Base-by-base conservation (phyloP, 129 eudicot species). In the Pittosporum tobira region DNA sequence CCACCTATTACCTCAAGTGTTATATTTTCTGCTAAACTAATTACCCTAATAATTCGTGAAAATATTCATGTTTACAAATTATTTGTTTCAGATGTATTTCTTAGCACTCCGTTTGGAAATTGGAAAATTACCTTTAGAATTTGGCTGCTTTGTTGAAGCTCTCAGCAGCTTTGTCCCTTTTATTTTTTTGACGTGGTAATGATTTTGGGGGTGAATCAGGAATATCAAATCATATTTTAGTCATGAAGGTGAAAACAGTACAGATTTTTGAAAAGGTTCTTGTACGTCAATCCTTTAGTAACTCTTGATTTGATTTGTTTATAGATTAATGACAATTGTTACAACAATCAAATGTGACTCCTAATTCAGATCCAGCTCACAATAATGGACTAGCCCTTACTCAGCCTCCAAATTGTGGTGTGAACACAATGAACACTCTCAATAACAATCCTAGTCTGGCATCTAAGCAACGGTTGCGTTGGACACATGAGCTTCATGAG, bases 401-500 rank as follows among this genome's bases (percentile, higher is more conserved):
- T 60, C 66, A 68, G 71, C 69, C 29, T 28, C 63, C 60, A 31
- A 50, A 50, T 54, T 52, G 70, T 59, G 75, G 77, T 67, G 18
- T 55, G 57, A 69, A 67, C 71, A 37, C 34, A 59, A 77, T 73
- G 80, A 65, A 74, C 73, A 73, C 61, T 73, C 45, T 49, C 64
- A 69, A 73, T 67, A 81, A 71, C 75, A 66, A 72, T 57, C 45
- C 81, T 55, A 85, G 65, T 79, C 55, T 81, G 64, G 83, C 89
- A 51, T 81, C 95, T 25, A 85, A 79, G 80, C 89, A 81, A 60
- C 77, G 95, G 29, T 83, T 85, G 36, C 87, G 95, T 51, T 85
- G 90, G 95, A 81, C 95, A 7, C 81, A 81, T 65, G 95, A 85
- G 51, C 95, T 85, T 73, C 95, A 85, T 56, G 95, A 85, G 56